These are phyloP conservation scores for Podaxis sp. DNA, from an alignment of 768 basidiomycete genomes.

Conservation along the genomic window DNA sequence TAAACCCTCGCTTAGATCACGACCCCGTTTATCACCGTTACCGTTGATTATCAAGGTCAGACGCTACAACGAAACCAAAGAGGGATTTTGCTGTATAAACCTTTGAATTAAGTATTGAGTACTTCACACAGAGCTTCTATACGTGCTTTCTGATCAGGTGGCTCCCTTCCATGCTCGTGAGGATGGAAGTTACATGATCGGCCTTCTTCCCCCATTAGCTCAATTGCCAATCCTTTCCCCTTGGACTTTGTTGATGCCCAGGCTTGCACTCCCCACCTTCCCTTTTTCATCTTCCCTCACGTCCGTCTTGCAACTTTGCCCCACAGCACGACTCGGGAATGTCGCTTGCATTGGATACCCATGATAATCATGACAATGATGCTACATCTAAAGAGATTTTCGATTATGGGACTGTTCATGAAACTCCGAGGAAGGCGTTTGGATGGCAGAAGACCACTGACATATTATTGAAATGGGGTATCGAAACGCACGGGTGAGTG, in stretches of 20 bases:
- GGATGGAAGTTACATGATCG: background rate
- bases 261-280: background rate
- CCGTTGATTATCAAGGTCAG: background rate
- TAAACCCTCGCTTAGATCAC: background rate
- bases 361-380: background rate
- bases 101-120: background rate
- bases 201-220: background rate
- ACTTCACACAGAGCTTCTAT: background rate
- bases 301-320: background rate
- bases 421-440: background rate
- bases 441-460: constrained; percentile 17
- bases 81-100: background rate
- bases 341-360: background rate
- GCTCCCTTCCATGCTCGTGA: background rate
- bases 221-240: background rate
- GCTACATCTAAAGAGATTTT: background rate
- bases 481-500: constrained; percentile 34
- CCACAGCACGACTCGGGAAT: background rate
- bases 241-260: background rate
- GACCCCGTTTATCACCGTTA: background rate
- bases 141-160: background rate
- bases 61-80: background rate
- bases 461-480: constrained; percentile 27
- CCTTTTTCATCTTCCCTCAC: background rate
- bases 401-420: background rate